phyloP scores from a whole-genome alignment of 2,329 filamentous ascomycete genomes.

The Phialophora expanda region DNA sequence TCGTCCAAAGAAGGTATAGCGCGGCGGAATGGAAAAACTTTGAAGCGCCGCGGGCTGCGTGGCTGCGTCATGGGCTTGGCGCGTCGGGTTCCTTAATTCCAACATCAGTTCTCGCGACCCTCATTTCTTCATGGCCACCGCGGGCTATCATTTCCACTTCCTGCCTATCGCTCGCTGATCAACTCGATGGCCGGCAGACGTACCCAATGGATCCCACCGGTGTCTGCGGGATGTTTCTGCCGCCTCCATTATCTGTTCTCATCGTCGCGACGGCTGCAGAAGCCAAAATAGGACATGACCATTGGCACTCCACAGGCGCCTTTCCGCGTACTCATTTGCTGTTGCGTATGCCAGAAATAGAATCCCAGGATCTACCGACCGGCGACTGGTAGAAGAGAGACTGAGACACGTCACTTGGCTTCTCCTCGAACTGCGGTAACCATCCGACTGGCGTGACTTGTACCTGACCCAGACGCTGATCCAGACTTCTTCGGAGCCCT shows the following conservation, averaged over 20 bases:
- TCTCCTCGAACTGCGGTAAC: conserved; percentile 2
- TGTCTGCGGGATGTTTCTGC: neutral
- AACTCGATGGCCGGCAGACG: neutral
- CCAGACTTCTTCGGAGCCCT: neutral
- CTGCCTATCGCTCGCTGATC: conserved; percentile 10
- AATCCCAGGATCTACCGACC: neutral
- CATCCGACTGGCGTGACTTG: conserved; percentile 4
- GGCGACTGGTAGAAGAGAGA: conserved; percentile 1
- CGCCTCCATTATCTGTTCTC: neutral
- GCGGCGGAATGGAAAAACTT: conserved; percentile 22
- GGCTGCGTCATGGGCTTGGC: conserved; percentile 22
- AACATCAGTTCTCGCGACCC: conserved; percentile 26
- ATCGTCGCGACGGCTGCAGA: neutral
- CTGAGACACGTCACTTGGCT: conserved; percentile 12
- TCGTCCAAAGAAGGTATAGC: conserved; percentile 4
- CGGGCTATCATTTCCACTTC: neutral
- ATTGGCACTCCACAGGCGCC: neutral
- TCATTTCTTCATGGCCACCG: conserved; percentile 2
- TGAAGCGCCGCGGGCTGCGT: neutral
- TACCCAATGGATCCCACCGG: neutral
- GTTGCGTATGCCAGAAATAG: conserved; percentile 12
- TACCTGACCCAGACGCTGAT: conserved; percentile 5
- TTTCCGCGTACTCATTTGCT: neutral
- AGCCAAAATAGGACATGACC: conserved; percentile 1
- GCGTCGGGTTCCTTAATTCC: conserved; percentile 23